phyloP scores from a whole-genome alignment of 352 stramenopile species.

The Phytophthora chlamydospora region DNA sequence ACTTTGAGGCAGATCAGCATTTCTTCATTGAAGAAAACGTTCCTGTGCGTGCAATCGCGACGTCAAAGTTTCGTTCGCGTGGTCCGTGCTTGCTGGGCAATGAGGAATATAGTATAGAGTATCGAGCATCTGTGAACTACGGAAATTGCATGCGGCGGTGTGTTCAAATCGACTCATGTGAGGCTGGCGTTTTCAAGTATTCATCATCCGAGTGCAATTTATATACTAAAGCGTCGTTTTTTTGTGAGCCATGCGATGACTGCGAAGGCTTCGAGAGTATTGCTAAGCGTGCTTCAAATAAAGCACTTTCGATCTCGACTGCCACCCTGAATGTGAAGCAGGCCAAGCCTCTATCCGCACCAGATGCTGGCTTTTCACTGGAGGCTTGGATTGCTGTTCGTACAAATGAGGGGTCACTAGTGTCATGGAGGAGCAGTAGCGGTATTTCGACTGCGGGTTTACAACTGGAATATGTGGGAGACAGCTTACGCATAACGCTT shows the following conservation, averaged over 20 bases:
- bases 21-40: constrained; percentile 49
- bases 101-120: neutral
- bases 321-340: constrained; percentile 12
- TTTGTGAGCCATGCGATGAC: constrained; percentile 19
- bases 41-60: constrained; percentile 13
- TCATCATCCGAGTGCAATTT: constrained; percentile 25
- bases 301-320: constrained; percentile 27
- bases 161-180: constrained; percentile 9
- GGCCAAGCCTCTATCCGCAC: constrained; percentile 3
- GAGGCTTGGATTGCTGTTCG: constrained; percentile 30
- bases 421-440: constrained; percentile 18
- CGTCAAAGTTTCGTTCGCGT: constrained; percentile 29
- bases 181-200: constrained; percentile 21
- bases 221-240: neutral
- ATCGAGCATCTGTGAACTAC: constrained; percentile 16
- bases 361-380: constrained; percentile 18
- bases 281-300: neutral
- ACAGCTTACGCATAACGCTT: constrained; percentile 14
- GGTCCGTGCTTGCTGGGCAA: constrained; percentile 13
- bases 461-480: constrained; percentile 19
- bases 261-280: constrained; percentile 36
- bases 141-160: constrained; percentile 25
- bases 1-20: constrained; percentile 36
- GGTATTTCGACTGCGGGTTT: constrained; percentile 2
- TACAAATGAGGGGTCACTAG: constrained; percentile 22